Evolutionary conservation across 768 basidiomycete species (phyloP).

Genomic region (Pseudohyphozyma bogoriensis): DNA sequence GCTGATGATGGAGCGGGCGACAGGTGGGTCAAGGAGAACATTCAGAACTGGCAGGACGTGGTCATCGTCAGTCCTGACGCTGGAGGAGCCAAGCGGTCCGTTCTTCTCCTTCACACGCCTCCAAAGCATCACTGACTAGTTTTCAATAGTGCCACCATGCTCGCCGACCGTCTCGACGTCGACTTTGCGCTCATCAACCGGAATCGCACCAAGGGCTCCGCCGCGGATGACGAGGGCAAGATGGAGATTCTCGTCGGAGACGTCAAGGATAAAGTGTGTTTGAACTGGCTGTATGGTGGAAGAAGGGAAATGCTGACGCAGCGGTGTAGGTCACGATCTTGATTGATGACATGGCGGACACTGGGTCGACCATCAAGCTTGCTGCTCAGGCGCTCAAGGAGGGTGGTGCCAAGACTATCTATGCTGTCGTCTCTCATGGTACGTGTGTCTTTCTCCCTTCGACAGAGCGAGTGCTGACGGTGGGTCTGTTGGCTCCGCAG

Average conservation of each 20-base stretch:
- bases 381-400: slow-evolving; percentile 79
- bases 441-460: slow-evolving; percentile 29
- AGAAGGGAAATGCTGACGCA: too few relatives aligned
- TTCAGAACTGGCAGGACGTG: slow-evolving; percentile 72
- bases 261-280: slow-evolving; percentile 69
- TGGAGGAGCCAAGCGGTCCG: slow-evolving; percentile 94
- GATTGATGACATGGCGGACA: slow-evolving; percentile 98
- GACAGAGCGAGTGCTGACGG: slow-evolving; percentile 25
- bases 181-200: slow-evolving; percentile 95
- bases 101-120: slow-evolving; percentile 22
- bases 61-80: slow-evolving; percentile 97
- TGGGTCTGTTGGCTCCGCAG: too few relatives aligned
- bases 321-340: slow-evolving; percentile 83
- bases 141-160: slow-evolving; percentile 64
- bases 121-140: background rate
- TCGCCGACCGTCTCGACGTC: slow-evolving; percentile 87
- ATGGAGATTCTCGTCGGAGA: slow-evolving; percentile 95
- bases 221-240: slow-evolving; percentile 32
- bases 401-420: slow-evolving; percentile 74
- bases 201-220: slow-evolving; percentile 54
- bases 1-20: too few relatives aligned
- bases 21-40: slow-evolving; percentile 70
- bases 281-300: background rate
- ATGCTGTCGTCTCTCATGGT: slow-evolving; percentile 91
- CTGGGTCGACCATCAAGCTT: slow-evolving; percentile 73